Evolutionary conservation across 495 filamentous ascomycete genomes (phyloP).

Genomic region (Parmelia sp.): DNA sequence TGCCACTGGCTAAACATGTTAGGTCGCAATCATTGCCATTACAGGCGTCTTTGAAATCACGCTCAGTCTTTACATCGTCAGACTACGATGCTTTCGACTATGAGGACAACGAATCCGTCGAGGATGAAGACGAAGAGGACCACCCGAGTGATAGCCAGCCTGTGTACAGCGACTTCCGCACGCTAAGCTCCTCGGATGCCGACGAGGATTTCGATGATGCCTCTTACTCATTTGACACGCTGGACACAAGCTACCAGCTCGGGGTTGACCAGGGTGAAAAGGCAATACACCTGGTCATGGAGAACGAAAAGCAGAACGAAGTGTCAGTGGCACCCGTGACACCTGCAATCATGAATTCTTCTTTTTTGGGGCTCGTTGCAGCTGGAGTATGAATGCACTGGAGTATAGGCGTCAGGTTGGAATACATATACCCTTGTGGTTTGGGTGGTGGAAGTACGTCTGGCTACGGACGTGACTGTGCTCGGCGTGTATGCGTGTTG

Average conservation of each 20-base stretch:
- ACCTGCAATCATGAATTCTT: not conserved
- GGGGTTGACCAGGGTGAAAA: conserved; percentile 15
- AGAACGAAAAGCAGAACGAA: conserved; percentile 21
- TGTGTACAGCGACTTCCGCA: conserved; percentile 28
- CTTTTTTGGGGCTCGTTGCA: not conserved
- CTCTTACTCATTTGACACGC: conserved; percentile 21
- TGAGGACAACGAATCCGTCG: conserved; percentile 34
- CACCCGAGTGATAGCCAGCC: not conserved
- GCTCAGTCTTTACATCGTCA: conserved; percentile 34
- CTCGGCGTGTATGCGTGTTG: not conserved
- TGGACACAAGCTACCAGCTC: conserved; percentile 16
- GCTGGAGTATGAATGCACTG: conserved; percentile 1
- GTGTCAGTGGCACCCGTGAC: conserved; percentile 19
- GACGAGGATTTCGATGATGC: conserved; percentile 23
- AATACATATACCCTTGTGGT: not conserved
- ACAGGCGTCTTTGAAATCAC: conserved; percentile 20
- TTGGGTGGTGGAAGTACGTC: not conserved
- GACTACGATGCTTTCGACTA: conserved; percentile 46
- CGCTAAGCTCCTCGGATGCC: conserved; percentile 18
- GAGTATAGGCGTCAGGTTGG: not conserved
- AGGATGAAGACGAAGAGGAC: conserved; percentile 14
- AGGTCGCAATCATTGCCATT: conserved; percentile 11
- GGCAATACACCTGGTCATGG: conserved; percentile 21
- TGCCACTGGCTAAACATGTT: not conserved
- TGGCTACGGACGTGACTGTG: not conserved